Percentiles rank a stretch among this genome's conserved stretches.
These are phyloP conservation scores for Venturia pyrina DNA, from an alignment of 2,329 filamentous ascomycete genomes.

Conservation along the genomic window DNA sequence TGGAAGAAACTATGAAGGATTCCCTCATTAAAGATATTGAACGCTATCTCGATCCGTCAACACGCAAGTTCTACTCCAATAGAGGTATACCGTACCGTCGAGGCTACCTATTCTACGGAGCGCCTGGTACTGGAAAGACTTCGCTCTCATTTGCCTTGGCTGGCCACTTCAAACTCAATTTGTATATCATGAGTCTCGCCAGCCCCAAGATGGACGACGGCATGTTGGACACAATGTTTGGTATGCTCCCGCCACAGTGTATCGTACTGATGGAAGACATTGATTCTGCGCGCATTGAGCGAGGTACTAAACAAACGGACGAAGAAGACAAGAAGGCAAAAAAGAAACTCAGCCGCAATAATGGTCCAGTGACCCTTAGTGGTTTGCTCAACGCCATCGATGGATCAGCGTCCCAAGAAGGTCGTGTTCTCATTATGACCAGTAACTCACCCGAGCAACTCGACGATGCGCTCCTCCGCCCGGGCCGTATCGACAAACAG, in stretches of 20 bases:
- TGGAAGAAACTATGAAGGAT: slow-evolving; percentile 6
- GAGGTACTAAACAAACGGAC: neutral
- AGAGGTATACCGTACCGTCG: slow-evolving; percentile 78
- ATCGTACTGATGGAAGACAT: slow-evolving; percentile 13
- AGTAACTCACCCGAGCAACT: slow-evolving; percentile 19
- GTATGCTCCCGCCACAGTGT: slow-evolving; percentile 54
- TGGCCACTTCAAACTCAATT: slow-evolving; percentile 36
- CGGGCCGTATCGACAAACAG: slow-evolving; percentile 17
- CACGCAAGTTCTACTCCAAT: slow-evolving; percentile 68
- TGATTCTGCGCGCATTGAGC: slow-evolving; percentile 9
- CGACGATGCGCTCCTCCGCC: slow-evolving; percentile 18
- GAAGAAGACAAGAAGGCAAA: neutral
- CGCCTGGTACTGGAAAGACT: slow-evolving; percentile 71
- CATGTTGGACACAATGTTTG: slow-evolving; percentile 47
- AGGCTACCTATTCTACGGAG: slow-evolving; percentile 71
- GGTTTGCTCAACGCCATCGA: slow-evolving; percentile 21
- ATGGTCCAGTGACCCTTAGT: slow-evolving; percentile 12
- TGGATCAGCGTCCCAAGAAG: slow-evolving; percentile 17
- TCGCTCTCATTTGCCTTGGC: slow-evolving; percentile 41
- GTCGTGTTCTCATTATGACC: slow-evolving; percentile 22
- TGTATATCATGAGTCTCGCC: slow-evolving; percentile 36
- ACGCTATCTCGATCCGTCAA: slow-evolving; percentile 51
- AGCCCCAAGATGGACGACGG: slow-evolving; percentile 67
- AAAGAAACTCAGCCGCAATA: neutral
- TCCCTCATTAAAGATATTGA: slow-evolving; percentile 12